These are phyloP conservation scores for Cymodocea nodosa DNA, from an alignment of 116 monocot genomes.

Conservation along the genomic window DNA sequence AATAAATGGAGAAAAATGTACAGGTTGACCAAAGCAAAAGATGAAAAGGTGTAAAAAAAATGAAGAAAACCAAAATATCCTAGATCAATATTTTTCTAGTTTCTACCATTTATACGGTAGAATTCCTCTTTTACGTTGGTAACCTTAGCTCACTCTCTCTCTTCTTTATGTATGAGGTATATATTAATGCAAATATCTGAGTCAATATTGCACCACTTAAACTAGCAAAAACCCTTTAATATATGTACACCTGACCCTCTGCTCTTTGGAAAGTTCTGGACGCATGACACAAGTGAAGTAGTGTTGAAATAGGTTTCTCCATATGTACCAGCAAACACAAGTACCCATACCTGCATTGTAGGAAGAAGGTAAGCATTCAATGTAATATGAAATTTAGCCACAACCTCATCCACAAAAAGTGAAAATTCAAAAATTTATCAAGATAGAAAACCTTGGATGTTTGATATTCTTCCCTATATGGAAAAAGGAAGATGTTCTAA, in stretches of 20 bases:
- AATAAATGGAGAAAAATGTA: no score
- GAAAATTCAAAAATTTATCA: no score
- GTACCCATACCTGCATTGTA: conserved; percentile 67
- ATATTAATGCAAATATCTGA: conserved; percentile 64
- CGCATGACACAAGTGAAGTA: conserved; percentile 74
- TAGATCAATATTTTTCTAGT: no score
- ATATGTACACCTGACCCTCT: conserved; percentile 79
- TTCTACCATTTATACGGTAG: no score
- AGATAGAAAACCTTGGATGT: no score
- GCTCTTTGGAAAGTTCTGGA: conserved; percentile 86
- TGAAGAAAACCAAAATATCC: no score
- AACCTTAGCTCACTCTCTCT: neutral
- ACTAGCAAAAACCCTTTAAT: conserved; percentile 83
- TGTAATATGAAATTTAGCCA: neutral
- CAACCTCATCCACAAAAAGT: no score
- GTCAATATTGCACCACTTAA: conserved; percentile 82
- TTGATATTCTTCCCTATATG: no score
- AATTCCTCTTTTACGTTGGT: no score
- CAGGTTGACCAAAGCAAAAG: no score
- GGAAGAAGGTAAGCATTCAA: neutral
- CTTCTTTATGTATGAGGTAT: conserved; percentile 37
- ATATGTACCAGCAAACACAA: conserved; percentile 80
- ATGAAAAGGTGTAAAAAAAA: no score
- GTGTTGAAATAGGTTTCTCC: conserved; percentile 99
- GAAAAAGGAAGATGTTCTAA: no score